Evolutionary conservation across 2,329 filamentous ascomycete genomes (phyloP), one percentile per base, ranked within the genome.

Genomic region (Zymoseptoria passerinii): DNA sequence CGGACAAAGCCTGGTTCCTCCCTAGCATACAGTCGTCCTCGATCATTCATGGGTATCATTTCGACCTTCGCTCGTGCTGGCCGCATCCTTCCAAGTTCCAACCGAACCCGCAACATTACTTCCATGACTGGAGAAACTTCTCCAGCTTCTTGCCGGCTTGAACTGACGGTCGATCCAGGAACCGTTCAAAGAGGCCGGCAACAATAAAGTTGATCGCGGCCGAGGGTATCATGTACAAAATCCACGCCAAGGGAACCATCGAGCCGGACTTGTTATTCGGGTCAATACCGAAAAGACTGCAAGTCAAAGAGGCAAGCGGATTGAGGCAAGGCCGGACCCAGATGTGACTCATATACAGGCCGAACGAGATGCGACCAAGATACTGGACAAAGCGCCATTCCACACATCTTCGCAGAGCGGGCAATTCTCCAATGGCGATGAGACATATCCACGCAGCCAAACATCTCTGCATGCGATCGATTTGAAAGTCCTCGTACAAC

Each of bases 361-460:
- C 59, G 66, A 82, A 85, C 52, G 80, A 83, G 62, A 85, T 80
- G 65, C 78, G 79, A 58, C 83, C 82, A 8, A 85, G 72, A 69
- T 85, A 85, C 67, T 84, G 81, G 2, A 82, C 74, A 27, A 75
- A 62, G 1, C 71, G 65, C 2, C 73, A 72, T 66, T 79, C 79
- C 70, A 83, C 82, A 54, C 82, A 69, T 18, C 72, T 70, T 63
- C 79, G 78, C 75, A 80, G 56, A 23, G 50, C 16, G n/a, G 50
- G 40, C 8, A 54, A 56, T 29, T 58, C 57, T 29, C 59, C 59
- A 35, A 57, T 51, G 52, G 57, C 59, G 48, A 58, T 52, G 13
- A 61, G 48, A 18, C 50, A 49, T 20, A 29, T 48, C 53, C 56
- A 56, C 16, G 51, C 52, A 8, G 59, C 59, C 28, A 61, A 52